Evolutionary conservation across 129 eudicot species (phyloP).

Genomic region (Sambucus nigra): DNA sequence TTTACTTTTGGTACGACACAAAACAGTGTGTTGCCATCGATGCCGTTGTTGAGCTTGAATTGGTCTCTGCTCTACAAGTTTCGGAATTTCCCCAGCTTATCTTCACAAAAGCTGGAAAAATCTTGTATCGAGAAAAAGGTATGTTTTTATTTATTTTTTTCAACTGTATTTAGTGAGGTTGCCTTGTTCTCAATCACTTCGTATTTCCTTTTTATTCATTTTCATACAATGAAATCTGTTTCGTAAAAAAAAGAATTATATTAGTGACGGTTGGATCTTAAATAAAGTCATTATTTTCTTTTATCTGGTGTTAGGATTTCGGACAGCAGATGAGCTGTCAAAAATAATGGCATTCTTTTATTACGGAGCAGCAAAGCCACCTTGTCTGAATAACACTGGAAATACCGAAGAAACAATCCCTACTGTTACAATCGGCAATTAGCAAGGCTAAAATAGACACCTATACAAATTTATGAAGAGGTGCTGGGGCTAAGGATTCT

Average conservation of each 20-base stretch:
- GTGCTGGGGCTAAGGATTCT: background rate
- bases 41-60: conserved; percentile 73
- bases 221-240: too few species aligned
- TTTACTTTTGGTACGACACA: background rate
- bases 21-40: conserved; percentile 88
- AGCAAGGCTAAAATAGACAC: background rate
- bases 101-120: conserved; percentile 86
- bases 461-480: background rate
- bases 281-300: background rate
- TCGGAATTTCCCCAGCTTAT: conserved; percentile 70
- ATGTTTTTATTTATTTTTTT: background rate
- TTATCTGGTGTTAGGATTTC: conserved; percentile 31
- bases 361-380: conserved; percentile 85
- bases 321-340: conserved; percentile 82
- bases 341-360: conserved; percentile 84
- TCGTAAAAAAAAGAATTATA: too few species aligned
- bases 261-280: background rate
- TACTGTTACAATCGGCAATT: conserved; percentile 4
- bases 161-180: too few species aligned
- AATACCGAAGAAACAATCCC: conserved; percentile 52
- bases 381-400: conserved; percentile 27
- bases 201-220: too few species aligned
- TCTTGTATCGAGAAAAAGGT: conserved; percentile 88
- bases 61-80: conserved; percentile 70
- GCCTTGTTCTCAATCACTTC: too few species aligned